phyloP scores from a whole-genome alignment of 805 yeast genomes.

The Saccharomyces eubayanus region DNA sequence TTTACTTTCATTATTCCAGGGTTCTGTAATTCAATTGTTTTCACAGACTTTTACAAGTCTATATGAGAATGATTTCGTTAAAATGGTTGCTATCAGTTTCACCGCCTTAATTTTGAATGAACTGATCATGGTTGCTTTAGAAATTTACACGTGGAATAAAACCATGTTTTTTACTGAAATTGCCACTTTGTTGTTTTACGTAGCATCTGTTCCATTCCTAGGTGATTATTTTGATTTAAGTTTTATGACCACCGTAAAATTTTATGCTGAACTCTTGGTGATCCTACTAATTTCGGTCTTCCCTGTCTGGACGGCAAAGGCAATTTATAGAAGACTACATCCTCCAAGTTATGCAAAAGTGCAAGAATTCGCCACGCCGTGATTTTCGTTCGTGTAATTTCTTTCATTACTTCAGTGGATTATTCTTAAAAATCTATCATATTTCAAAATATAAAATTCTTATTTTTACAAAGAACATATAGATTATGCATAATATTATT shows the following conservation, averaged over 20 bases:
- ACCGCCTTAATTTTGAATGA: slow-evolving; percentile 77
- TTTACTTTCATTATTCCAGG: slow-evolving; percentile 83
- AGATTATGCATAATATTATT: background rate
- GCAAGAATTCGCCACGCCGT: slow-evolving; percentile 50
- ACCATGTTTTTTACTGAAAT: slow-evolving; percentile 67
- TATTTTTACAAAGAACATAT: background rate
- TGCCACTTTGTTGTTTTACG: slow-evolving; percentile 55
- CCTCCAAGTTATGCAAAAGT: slow-evolving; percentile 98
- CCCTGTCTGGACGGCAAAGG: slow-evolving; percentile 84
- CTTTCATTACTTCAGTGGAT: background rate
- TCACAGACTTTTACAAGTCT: slow-evolving; percentile 72
- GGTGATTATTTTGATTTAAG: slow-evolving; percentile 76
- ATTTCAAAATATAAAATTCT: background rate
- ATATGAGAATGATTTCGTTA: slow-evolving; percentile 42
- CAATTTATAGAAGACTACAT: slow-evolving; percentile 62
- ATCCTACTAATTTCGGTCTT: slow-evolving; percentile 63
- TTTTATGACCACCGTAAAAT: slow-evolving; percentile 49
- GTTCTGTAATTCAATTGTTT: slow-evolving; percentile 71
- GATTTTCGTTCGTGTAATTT: background rate
- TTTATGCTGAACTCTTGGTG: slow-evolving; percentile 59
- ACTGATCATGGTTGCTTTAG: slow-evolving; percentile 85
- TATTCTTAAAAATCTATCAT: background rate
- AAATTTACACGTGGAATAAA: slow-evolving; percentile 84
- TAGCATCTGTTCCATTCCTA: slow-evolving; percentile 75
- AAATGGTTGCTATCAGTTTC: slow-evolving; percentile 82